These are phyloP conservation scores for Vinca major DNA, from an alignment of 305 asterid genomes.

Conservation along the genomic window DNA sequence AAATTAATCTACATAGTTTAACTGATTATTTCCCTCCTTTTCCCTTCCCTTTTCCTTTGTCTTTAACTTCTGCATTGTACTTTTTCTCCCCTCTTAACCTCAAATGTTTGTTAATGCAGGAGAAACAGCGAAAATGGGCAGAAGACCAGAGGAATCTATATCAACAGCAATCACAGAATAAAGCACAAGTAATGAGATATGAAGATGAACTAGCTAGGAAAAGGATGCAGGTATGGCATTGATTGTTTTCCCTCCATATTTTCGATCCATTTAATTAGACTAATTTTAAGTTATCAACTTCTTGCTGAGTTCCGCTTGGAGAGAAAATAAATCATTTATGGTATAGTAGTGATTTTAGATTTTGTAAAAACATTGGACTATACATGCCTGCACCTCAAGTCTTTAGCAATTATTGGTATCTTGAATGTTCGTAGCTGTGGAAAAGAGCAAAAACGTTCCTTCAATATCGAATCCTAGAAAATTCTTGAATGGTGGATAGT, in stretches of 20 bases:
- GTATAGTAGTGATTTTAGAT: background rate
- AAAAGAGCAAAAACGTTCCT: constrained; percentile 1
- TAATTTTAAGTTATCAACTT: background rate
- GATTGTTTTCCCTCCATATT: constrained; percentile 4
- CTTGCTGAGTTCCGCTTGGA: background rate
- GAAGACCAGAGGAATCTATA: constrained; percentile 85
- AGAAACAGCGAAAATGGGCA: constrained; percentile 68
- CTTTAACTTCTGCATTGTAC: background rate
- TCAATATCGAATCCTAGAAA: background rate
- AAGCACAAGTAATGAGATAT: constrained; percentile 84
- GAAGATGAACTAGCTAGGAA: constrained; percentile 91
- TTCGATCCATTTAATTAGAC: background rate
- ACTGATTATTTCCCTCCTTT: background rate
- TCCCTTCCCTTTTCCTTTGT: background rate
- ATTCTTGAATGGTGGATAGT: constrained; percentile 5
- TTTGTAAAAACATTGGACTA: background rate
- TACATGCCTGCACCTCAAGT: background rate
- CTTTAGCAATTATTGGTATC: background rate
- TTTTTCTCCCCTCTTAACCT: no score
- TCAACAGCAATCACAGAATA: constrained; percentile 79
- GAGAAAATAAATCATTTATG: background rate
- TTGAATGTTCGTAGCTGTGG: background rate
- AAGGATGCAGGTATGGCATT: constrained; percentile 60
- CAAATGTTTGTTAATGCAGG: constrained; percentile 37
- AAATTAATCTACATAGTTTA: background rate